Evolutionary conservation across 2,329 filamentous ascomycete genomes (phyloP), one percentile per base, ranked within the genome.

Genomic region (Orbilia javanica): DNA sequence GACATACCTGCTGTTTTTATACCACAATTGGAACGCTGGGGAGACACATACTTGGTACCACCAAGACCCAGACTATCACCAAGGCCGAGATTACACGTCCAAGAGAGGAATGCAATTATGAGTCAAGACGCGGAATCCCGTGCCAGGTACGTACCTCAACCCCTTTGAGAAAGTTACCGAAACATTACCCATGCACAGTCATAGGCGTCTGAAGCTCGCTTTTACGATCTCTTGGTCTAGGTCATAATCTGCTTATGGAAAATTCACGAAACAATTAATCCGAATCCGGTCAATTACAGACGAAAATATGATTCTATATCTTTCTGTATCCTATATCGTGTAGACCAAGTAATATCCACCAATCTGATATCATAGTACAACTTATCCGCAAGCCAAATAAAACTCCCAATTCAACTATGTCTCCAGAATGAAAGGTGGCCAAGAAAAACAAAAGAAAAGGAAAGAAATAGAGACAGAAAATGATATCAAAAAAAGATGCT

Each of bases 281-380:
- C 29, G 29, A 31, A 31, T 31, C 29, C 29, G 29, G 15, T 15
- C 11, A 10, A n/a, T 27, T 5, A 3, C 22, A 4, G n/a, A 55
- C 22, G 29, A 36, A 36, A 34, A 29, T 52, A 29, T 39, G 5
- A 22, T 57, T 36, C 11, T 63, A 15, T 57, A 36, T 42, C 53
- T 63, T 44, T 44, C 42, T 44, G 42, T 44, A 44, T 7, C 44
- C 39, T 48, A 27, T 64, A 64, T 53, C 55, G 18, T 42, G 42
- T 55, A 36, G 31, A 64, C 39, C 46, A 50, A 46, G 31, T 13
- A 48, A 64, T 34, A 64, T 71, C 55, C 55, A 73, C 69, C 69
- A 73, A 52, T 73, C 60, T 73, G 69, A 73, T 65, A 65, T 73
- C 69, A 66, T 73, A 60, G 27, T 72, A 72, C 68, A 65, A 64